phyloP scores from a whole-genome alignment of 2,329 filamentous ascomycete species.

The Fusarium sp. region DNA sequence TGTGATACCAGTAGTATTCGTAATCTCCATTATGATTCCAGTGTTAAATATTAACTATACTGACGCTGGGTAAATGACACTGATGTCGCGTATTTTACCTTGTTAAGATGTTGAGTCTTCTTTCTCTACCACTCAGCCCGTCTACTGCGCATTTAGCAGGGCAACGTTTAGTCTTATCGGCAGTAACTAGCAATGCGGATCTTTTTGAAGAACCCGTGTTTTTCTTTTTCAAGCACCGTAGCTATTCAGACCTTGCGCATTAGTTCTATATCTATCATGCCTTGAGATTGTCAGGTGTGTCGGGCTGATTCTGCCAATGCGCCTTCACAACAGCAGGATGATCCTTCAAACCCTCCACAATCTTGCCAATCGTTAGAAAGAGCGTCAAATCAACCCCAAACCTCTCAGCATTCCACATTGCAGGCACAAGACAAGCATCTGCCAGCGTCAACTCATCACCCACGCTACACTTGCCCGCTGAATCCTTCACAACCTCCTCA shows the following conservation, averaged over 20 bases:
- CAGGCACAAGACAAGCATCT: conserved; percentile 67
- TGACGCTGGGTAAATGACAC: too few relatives aligned
- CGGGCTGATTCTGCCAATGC: conserved; percentile 63
- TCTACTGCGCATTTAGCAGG: too few relatives aligned
- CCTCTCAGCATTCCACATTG: conserved; percentile 65
- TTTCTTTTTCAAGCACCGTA: background rate
- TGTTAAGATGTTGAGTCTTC: too few relatives aligned
- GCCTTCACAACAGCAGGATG: conserved; percentile 62
- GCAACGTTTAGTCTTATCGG: too few relatives aligned
- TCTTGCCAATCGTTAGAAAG: conserved; percentile 57
- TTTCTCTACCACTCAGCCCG: too few relatives aligned
- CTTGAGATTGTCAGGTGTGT: conserved; percentile 52
- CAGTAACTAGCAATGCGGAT: background rate
- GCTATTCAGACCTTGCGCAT: background rate
- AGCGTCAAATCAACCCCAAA: conserved; percentile 61
- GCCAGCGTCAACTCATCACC: conserved; percentile 66
- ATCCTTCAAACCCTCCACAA: conserved; percentile 57
- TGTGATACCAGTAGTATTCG: too few relatives aligned
- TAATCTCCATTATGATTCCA: too few relatives aligned
- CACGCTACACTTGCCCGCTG: conserved; percentile 62
- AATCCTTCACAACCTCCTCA: conserved; percentile 53
- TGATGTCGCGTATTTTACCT: too few relatives aligned
- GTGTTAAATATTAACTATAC: too few relatives aligned
- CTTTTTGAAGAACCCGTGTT: fast-evolving
- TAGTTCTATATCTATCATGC: background rate